Base-by-base conservation (phyloP, 2,329 filamentous ascomycete species). In the Trichoderma koningii region DNA sequence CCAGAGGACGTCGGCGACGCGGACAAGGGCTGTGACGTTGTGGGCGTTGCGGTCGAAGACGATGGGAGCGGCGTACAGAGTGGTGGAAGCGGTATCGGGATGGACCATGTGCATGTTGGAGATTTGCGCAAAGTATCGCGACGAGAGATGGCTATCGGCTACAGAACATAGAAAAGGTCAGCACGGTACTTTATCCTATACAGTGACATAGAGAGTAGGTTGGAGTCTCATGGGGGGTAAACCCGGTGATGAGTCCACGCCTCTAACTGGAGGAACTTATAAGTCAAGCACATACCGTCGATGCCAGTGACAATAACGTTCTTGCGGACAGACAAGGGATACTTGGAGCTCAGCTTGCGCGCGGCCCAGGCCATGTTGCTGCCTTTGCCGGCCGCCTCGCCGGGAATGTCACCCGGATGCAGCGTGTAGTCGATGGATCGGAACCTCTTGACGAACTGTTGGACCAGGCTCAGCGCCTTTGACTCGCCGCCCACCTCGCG, bases 31-130 rank as follows among this genome's bases (percentile, higher is more conserved):
- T 15, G 88, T 87, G 2, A 90, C 87, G 45, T 79, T 81, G 73
- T 91, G 86, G 7, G 89, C 86, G 70, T 91, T 92, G 69, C 89
- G 86, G 71, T 91, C 89, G 69, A 91, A 91, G 67, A 91, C 86
- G 66, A 91, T 88, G 19, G 89, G 89, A 10, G 87, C 87, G 12
- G 87, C 81, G 72, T 92, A 91, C 34, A 91, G 73, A 0, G 88
- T 89, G 28, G 85, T 88, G 38, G 78, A 75, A 15, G 86, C 83
- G 15, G 85, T 87, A 53, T 88, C 83, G 5, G 85, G 84, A 68
- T 87, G 77, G 10, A 82, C 76, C 57, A 83, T 73, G 72, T 91
- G 89, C 80, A 89, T 85, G 60, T 81, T 82, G 23, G 85, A 86
- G 63, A 91, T 83, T 65, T 86, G 80, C 28, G 83, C 77, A 70